Percentiles rank a stretch among this genome's conserved stretches.
Evolutionary conservation across 202 grass and related monocot species (phyloP).

Genomic region (Zizania palustris): DNA sequence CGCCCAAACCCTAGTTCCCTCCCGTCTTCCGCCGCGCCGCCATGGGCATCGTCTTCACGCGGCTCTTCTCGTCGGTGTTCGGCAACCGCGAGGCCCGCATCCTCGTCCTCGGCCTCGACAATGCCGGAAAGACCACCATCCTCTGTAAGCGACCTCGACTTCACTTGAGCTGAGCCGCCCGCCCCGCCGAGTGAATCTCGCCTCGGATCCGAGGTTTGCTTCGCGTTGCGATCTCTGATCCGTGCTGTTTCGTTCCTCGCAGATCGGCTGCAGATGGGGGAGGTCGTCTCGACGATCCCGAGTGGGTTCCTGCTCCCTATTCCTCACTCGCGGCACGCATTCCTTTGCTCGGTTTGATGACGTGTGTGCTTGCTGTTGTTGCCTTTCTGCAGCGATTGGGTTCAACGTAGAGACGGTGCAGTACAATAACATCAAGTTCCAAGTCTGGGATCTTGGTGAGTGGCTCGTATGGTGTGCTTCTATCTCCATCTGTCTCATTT

Average conservation of each 20-base stretch:
- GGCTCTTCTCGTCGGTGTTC: slow-evolving; percentile 94
- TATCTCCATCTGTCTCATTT: not conserved
- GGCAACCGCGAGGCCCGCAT: slow-evolving; percentile 97
- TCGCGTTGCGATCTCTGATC: slow-evolving; percentile 39
- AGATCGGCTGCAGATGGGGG: slow-evolving; percentile 99
- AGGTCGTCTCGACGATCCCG: slow-evolving; percentile 97
- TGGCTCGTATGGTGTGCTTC: not conserved
- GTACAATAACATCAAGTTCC: slow-evolving; percentile 98
- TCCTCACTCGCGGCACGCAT: slow-evolving; percentile 12
- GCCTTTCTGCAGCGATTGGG: slow-evolving; percentile 75
- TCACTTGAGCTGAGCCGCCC: too few relatives aligned
- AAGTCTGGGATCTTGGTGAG: slow-evolving; percentile 98
- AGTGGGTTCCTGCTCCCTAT: slow-evolving; percentile 55
- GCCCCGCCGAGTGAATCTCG: slow-evolving; percentile 14
- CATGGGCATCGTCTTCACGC: slow-evolving; percentile 99
- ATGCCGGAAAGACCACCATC: slow-evolving; percentile 99
- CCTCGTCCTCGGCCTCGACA: slow-evolving; percentile 99
- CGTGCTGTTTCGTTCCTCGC: slow-evolving; percentile 24
- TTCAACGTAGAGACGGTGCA: slow-evolving; percentile 99
- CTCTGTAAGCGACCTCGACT: slow-evolving; percentile 55
- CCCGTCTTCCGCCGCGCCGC: slow-evolving; percentile 31
- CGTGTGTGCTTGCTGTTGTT: slow-evolving; percentile 18
- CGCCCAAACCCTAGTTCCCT: slow-evolving; percentile 20
- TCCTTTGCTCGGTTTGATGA: slow-evolving; percentile 22
- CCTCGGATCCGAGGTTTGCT: slow-evolving; percentile 36